Evolutionary conservation across 2,329 filamentous ascomycete genomes (phyloP).

Genomic region (Epicoccum nigrum): DNA sequence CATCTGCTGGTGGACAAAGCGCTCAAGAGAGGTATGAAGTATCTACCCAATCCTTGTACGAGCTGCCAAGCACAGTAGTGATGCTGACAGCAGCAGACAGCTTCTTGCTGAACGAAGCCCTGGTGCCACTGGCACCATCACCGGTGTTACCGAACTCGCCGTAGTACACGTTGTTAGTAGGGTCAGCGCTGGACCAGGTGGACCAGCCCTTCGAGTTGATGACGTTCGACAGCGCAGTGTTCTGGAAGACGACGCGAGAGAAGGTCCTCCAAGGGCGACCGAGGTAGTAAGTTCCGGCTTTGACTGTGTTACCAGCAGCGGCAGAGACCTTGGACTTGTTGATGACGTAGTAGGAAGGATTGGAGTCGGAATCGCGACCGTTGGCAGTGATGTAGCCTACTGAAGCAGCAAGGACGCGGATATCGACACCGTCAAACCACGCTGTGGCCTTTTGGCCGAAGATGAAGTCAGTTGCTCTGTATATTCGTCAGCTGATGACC

Average conservation of each 20-base stretch:
- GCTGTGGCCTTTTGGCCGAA: conserved; percentile 60
- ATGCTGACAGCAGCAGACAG: conserved; percentile 52
- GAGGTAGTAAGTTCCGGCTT: conserved; percentile 54
- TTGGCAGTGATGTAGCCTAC: conserved; percentile 51
- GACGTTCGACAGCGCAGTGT: conserved; percentile 59
- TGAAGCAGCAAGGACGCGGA: conserved; percentile 52
- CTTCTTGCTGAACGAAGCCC: conserved; percentile 58
- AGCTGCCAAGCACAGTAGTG: conserved; percentile 52
- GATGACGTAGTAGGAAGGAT: conserved; percentile 60
- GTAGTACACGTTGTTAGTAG: conserved; percentile 61
- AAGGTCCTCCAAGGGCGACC: conserved; percentile 61
- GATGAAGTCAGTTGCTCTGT: conserved; percentile 62
- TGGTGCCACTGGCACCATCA: conserved; percentile 58
- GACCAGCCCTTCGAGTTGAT: conserved; percentile 66
- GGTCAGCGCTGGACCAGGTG: conserved; percentile 58
- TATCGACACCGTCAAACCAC: conserved; percentile 60
- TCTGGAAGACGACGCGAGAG: conserved; percentile 60
- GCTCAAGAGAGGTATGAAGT: conserved; percentile 35
- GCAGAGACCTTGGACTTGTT: conserved; percentile 58
- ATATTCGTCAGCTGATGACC: background rate
- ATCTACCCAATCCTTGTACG: conserved; percentile 41
- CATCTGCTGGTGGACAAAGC: background rate
- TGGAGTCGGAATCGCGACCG: conserved; percentile 38
- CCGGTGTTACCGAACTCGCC: conserved; percentile 67
- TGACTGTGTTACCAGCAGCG: conserved; percentile 48